Evolutionary conservation across 768 basidiomycete genomes (phyloP), one percentile per base, ranked within the genome.

Genomic region (Heimioporus sp.): DNA sequence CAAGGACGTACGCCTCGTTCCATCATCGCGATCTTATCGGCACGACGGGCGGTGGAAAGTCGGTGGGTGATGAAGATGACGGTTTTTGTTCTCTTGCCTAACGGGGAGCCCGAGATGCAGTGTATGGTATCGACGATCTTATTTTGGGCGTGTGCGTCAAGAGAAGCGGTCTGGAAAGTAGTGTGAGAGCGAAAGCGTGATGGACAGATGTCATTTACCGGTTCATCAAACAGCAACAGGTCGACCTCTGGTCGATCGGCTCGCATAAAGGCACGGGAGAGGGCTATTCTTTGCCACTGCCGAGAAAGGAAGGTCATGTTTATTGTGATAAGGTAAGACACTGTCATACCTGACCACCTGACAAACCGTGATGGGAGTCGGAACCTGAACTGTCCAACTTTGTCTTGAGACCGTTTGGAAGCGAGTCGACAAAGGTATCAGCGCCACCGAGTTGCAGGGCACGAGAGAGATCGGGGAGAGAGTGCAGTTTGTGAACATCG

Each of bases 21-120:
- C 86, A 91, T 89, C 83, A 90, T 87, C 39, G 87, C 89, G 57
- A 91, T 81, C 70, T 90, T 90, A 72, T 92, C 88, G 55, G 90
- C 90, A 39, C 87, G 81, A 4, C 88, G 84, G 17, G 90, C 89
- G 41, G 86, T 87, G 21, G 86, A 83, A 52, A 92, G 78, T 54
- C 87, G 80, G 71, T 92, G 90, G 7, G 90, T 92, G 62, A 92
- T 88, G 70, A 87, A 91, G 34, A 92, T 79, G 56, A 90, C 82
- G 4, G 86, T 87, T 71, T 90, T 90, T 17, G 71, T 76, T 61
- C 75, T 74, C 63, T 78, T 75, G 30, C 83, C 86, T 19, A 50
- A 73, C 32, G 81, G 75, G 19, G 77, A 74, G 41, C 78, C 77
- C 35, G 87, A 84, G 51, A 88, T 76, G 51, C 78, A 73, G 52